Evolutionary conservation across 2,329 filamentous ascomycete species (phyloP).

Genomic region (Aureobasidium sp.): DNA sequence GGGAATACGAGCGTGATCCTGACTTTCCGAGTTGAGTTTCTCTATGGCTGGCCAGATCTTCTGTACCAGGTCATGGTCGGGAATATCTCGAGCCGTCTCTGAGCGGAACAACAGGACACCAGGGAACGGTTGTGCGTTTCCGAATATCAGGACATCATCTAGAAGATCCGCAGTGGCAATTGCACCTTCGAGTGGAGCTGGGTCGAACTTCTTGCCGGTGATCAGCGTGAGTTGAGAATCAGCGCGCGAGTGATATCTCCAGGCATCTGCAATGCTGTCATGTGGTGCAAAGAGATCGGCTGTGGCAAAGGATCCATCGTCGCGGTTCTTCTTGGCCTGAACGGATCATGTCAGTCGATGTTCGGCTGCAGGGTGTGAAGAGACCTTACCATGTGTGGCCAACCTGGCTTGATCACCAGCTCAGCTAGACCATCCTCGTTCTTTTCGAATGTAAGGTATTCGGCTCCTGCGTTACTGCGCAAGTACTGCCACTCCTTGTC

Average conservation of each 20-base stretch:
- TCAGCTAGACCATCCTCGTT: constrained; percentile 43
- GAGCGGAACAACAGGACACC: constrained; percentile 51
- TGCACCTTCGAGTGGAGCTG: constrained; percentile 52
- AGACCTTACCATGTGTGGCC: constrained; percentile 46
- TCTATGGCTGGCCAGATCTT: constrained; percentile 40
- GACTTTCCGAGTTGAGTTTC: constrained; percentile 42
- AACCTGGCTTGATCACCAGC: constrained; percentile 48
- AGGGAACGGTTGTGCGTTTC: constrained; percentile 49
- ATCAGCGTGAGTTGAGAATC: constrained; percentile 57
- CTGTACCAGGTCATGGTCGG: constrained; percentile 35
- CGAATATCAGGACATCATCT: constrained; percentile 55
- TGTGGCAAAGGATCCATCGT: constrained; percentile 56
- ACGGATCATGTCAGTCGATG: neutral
- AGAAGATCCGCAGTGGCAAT: constrained; percentile 42
- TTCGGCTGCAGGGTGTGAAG: neutral
- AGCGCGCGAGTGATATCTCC: constrained; percentile 55
- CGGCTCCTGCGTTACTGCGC: constrained; percentile 33
- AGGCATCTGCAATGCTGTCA: constrained; percentile 45
- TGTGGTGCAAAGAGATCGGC: constrained; percentile 57
- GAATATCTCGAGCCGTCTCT: constrained; percentile 21
- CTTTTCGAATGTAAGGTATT: constrained; percentile 41
- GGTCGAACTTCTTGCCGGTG: constrained; percentile 65
- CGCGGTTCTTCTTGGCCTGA: constrained; percentile 48
- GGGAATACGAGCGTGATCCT: constrained; percentile 46
- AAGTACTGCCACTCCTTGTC: constrained; percentile 59